Evolutionary conservation across 2,329 filamentous ascomycete genomes (phyloP), one percentile per base, ranked within the genome.

Genomic region (Fusarium staphyleae): DNA sequence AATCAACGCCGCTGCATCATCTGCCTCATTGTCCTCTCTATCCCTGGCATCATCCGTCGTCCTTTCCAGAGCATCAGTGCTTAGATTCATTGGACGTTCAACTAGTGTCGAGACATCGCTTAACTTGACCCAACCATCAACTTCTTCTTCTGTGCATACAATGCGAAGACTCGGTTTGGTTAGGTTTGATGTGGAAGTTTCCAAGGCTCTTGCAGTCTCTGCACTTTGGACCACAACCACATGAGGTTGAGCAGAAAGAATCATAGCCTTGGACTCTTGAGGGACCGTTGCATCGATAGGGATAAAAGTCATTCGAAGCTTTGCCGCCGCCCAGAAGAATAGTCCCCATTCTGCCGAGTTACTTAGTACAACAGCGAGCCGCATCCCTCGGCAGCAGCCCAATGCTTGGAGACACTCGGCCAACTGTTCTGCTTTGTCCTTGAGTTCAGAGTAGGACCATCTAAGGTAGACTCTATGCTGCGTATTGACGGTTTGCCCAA

Each of bases 271-370:
- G 14, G 66, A 41, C 13, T 74, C 69, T 28, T 50, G 58, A 10
- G 59, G n/a, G 4, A 60, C 50, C 1, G 63, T 64, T 11, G 70
- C 66, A 37, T 76, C 72, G 13, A 76, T 51, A 7, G 74, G 73
- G 13, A 69, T 65, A 57, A 75, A 75, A 1, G 60, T 40, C 62
- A 73, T 69, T 3, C 63, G 66, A 11, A 76, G 65, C 52, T 65
- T 73, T 16, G 70, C 69, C 1, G 71, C 63, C 3, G 67, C 66
- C 74, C 75, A 76, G 48, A 75, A 71, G 33, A 71, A 67, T 24
- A 76, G 60, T 0, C 57, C 70, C 72, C 73, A 76, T 68, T 77
- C 74, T 4, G 70, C 72, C 39, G 71, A 72, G 51, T 75, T 76
- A 43, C 70, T 63, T 37, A 75, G 60, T 7, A 75, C 50, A 1